Base-by-base conservation (phyloP, 306 rosid genomes). In the Begonia masoniana region DNA sequence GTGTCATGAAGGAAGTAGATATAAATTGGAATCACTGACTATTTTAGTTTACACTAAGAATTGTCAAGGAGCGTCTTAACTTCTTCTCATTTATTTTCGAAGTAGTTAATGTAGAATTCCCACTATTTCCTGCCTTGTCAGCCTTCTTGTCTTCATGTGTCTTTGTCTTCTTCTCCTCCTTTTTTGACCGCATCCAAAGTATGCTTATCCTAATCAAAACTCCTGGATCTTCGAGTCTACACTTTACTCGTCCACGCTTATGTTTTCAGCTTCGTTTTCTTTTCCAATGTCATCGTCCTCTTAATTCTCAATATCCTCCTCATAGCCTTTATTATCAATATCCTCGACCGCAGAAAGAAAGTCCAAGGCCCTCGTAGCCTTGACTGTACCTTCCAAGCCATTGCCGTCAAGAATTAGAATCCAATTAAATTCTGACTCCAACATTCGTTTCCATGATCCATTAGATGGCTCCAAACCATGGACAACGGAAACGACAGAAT, bases 331-430 rank as follows among this genome's bases (percentile, higher is more conserved):
- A n/a, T n/a, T n/a, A n/a, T n/a, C n/a, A n/a, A 6, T 43, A 43
- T 5, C 48, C 12, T 13, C 48, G 2, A 13, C 0, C 48, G 4
- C 6, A 43, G n/a, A 43, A 43, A 10, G 13, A 43, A 43, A 43
- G 53, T 76, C 78, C 76, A 79, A 76, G 62, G 62, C 74, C 67
- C 80, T 78, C 76, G 17, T 68, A 51, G 74, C 86, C 60, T 71
- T 84, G 57, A 74, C 64, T 9, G 46, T 17, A 17, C 19, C 19
- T 17, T 17, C 19, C 19, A 17, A 1, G 19, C 19, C 50, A 45
- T 35, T 59, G 10, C 59, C 48, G 49, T 55, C 58, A 50, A 47
- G 26, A 52, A 15, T 17, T 31, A 45, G 56, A 13, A 55, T 36
- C 58, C 21, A 46, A 35, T 41, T 52, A 15, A 51, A 54, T 17